Evolutionary conservation across 495 filamentous ascomycete species (phyloP), one percentile per base, ranked within the genome.

Genomic region (Staphylotrichum longicolle): DNA sequence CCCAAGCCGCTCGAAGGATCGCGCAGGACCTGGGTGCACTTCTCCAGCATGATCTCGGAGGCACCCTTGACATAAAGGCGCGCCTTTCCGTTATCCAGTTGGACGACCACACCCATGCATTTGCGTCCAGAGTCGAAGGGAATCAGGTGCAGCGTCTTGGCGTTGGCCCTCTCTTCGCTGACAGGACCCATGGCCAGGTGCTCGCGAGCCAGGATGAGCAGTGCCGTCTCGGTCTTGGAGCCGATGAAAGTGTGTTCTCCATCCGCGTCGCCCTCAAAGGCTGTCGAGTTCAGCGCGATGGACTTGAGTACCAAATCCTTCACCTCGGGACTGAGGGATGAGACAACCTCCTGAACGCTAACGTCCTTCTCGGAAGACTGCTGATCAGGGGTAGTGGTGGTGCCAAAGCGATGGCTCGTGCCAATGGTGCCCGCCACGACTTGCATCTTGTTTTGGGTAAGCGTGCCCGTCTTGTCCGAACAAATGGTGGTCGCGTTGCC

Each of bases 401-500:
- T 72, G 63, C 84, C 84, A 69, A 93, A 93, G 55, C 85, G 82
- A 41, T 85, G 82, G 33, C 75, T 81, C 3, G 81, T 87, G 30
- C 90, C 89, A 34, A 95, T 63, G 7, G 89, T 90, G 3, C 86
- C 91, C 33, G 90, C 85, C 57, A 95, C 90, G 8, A 91, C 88
- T 40, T 84, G 87, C 91, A 96, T 96, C 76, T 90, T 91, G 68
- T 96, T 96, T 72, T 93, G 87, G 0, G 91, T 94, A n/a, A 98
- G 78, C 3, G 93, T 98, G 58, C 93, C 93, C 0, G 93, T 98
- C 73, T 98, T 98, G 77, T 98, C 93, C 3, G 93, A 96, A 75
- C 93, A 98, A 52, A 98, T 90, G 2, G 91, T 93, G 0, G 93
- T 96, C 5, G 93, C 93, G 73, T 96, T 96, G 30, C 93, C 93